Evolutionary conservation across 495 filamentous ascomycete genomes (phyloP).

Genomic region (Neurospora sp.): DNA sequence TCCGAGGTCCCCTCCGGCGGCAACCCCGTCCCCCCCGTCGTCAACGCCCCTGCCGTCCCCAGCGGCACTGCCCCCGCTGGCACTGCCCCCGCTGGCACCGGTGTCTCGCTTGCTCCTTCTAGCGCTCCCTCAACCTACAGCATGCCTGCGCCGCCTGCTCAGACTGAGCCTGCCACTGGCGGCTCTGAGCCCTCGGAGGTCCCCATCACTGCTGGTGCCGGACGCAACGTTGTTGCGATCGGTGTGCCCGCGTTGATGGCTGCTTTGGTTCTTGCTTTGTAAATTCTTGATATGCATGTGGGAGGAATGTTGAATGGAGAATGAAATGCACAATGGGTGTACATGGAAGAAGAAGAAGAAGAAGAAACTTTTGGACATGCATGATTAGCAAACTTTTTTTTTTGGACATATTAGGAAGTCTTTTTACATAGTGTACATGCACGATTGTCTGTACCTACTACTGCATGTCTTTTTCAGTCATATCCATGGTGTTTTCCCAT

Average conservation of each 20-base stretch:
- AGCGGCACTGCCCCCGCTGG: neutral
- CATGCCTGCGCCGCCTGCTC: slow-evolving; percentile 3
- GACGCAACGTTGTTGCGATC: slow-evolving; percentile 15
- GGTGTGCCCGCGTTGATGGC: slow-evolving; percentile 14
- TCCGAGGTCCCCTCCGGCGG: slow-evolving; percentile 15
- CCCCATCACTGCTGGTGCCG: slow-evolving; percentile 18
- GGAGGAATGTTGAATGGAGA: neutral
- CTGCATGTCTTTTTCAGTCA: neutral
- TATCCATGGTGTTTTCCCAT: neutral
- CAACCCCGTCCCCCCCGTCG: neutral
- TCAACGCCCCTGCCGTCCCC: slow-evolving; percentile 16
- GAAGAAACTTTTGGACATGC: neutral
- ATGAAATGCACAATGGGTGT: neutral
- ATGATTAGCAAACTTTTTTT: neutral
- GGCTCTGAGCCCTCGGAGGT: slow-evolving; percentile 1
- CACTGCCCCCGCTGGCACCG: neutral
- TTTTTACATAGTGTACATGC: neutral
- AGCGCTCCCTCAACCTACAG: slow-evolving; percentile 2
- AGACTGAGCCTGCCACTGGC: neutral
- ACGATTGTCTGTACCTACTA: neutral
- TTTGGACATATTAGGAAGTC: neutral
- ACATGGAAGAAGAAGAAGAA: neutral
- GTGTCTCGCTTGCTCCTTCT: neutral
- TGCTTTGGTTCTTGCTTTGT: slow-evolving; percentile 15
- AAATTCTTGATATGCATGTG: neutral